These are phyloP conservation scores for Aureobasidium lini DNA, from an alignment of 2,329 filamentous ascomycete genomes.

Conservation along the genomic window DNA sequence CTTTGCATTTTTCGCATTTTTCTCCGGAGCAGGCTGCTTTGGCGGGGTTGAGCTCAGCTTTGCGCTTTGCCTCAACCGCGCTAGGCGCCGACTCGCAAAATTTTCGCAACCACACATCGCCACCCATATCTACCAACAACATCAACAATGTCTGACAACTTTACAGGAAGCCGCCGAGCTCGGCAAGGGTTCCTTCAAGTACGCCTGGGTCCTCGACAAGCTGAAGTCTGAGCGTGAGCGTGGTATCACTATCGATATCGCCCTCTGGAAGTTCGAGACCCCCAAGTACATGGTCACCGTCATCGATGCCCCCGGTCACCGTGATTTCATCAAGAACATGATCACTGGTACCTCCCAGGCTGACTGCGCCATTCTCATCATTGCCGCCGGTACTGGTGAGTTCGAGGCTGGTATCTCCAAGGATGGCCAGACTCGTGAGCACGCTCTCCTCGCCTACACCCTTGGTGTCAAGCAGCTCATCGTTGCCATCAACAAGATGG, in stretches of 20 bases:
- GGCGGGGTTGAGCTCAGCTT: conserved; percentile 17
- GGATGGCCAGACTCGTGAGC: conserved; percentile 99
- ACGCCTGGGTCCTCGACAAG: conserved; percentile 99
- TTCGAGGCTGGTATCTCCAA: conserved; percentile 99
- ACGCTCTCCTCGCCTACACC: conserved; percentile 99
- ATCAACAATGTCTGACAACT: conserved; percentile 3
- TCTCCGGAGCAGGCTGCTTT: conserved; percentile 12
- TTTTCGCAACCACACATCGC: conserved; percentile 23
- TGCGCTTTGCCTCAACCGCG: conserved; percentile 14
- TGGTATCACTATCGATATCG: conserved; percentile 99
- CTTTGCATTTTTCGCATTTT: neutral
- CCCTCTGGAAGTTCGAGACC: conserved; percentile 99
- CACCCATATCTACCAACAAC: neutral
- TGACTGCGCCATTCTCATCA: conserved; percentile 99
- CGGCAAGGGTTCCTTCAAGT: conserved; percentile 99
- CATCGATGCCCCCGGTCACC: conserved; percentile 98
- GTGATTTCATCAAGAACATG: conserved; percentile 99
- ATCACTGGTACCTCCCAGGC: conserved; percentile 99
- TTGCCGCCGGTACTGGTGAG: conserved; percentile 99
- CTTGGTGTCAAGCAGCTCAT: conserved; percentile 99
- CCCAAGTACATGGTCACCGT: conserved; percentile 93
- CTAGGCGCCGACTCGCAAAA: neutral
- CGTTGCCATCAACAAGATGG: conserved; percentile 99
- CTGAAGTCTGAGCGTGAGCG: conserved; percentile 99
- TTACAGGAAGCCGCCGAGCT: conserved; percentile 91